phyloP scores from a whole-genome alignment of 345 rosid genomes.

The Hevea brasiliensis region DNA sequence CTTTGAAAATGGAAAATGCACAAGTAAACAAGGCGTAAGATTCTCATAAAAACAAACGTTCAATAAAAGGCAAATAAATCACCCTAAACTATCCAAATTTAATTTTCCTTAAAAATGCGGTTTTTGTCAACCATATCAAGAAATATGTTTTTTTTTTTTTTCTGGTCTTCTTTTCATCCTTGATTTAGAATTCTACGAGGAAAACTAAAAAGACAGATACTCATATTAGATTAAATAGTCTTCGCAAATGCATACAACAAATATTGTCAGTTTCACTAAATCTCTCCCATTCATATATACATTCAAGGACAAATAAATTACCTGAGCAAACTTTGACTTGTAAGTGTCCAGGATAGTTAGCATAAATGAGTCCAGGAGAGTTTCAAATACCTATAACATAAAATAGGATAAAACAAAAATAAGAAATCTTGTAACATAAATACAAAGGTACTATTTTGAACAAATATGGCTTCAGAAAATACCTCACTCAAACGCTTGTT shows the following conservation, averaged over 20 bases:
- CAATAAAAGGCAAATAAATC: neutral
- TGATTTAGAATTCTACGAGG: neutral
- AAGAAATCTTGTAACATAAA: neutral
- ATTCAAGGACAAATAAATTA: conserved; percentile 17
- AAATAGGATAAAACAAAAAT: neutral
- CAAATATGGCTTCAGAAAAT: conserved; percentile 11
- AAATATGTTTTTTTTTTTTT: no score
- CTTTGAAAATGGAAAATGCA: no score
- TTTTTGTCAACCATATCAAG: no score
- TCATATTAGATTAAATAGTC: neutral
- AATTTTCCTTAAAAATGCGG: neutral
- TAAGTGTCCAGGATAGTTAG: conserved; percentile 55
- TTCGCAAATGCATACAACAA: neutral
- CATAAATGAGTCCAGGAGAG: conserved; percentile 64
- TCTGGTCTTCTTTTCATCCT: neutral
- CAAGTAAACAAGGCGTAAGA: no score
- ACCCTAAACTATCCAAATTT: neutral
- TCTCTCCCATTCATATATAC: neutral
- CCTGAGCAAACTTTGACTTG: conserved; percentile 92
- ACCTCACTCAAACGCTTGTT: conserved; percentile 67
- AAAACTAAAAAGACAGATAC: neutral
- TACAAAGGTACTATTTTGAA: conserved; percentile 1
- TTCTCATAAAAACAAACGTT: no score
- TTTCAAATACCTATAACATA: conserved; percentile 62
- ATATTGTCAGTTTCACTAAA: neutral